Base-by-base conservation (phyloP, 805 yeast genomes). In the Metschnikowia dekortorum region DNA sequence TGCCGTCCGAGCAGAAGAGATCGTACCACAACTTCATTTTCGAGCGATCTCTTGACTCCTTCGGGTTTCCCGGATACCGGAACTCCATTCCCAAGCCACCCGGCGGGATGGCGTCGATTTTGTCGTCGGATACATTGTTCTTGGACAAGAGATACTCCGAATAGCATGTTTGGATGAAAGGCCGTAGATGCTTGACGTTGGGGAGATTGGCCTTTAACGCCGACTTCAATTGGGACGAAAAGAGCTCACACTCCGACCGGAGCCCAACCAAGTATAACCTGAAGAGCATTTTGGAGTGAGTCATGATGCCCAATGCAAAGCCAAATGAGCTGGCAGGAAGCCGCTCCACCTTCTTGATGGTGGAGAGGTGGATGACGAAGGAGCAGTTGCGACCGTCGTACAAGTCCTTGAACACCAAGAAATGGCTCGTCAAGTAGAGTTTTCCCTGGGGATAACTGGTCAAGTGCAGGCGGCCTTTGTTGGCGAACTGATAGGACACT, bases 11-110 rank as follows among this genome's bases (percentile, higher is more conserved):
- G 50, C 85, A 76, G 65, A 91, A 87, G 60, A 87, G 86, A 61
- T 92, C 97, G 62, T 88, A 89, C 99, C 99, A 94, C 48, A 90
- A 73, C 59, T 92, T 84, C 79, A 92, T 81, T 57, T 91, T 92
- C 5, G 90, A 75, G 58, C 88, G 85, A 62, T 92, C 97, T 48
- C 89, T 81, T 46, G 82, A 70, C 52, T 83, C 83, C 52, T 79
- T 79, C 3, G 95, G 79, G 63, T 89, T 89, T 0, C 99, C 99
- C 0, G 99, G 99, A 64, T 84, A 94, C 56, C 87, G 85, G 69
- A 83, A 92, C 10, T 70, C 69, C 61, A 86, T 79, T 0, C 99
- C 99, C 26, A 94, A 72, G 0, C 99, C 99, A 26, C 95, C 95
- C 8, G 74, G 70, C 0, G 95, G 90, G 0, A 89, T 81, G 4